These are phyloP conservation scores for Xylaria palmicola DNA, from an alignment of 495 filamentous ascomycete genomes.

Conservation along the genomic window DNA sequence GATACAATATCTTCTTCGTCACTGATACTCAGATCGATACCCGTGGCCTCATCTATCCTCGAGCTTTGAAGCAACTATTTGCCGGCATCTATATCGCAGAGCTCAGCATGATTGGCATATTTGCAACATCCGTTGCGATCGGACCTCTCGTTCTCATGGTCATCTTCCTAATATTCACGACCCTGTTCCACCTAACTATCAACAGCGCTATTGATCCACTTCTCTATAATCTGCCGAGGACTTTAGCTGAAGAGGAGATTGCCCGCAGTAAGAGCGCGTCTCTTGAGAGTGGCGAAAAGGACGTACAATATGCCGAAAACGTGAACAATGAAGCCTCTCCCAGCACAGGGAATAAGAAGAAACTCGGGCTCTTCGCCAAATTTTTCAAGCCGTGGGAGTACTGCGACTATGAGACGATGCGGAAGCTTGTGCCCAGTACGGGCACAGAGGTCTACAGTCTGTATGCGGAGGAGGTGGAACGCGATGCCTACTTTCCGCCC, in stretches of 20 bases:
- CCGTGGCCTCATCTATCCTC: conserved; percentile 82
- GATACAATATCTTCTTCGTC: conserved; percentile 94
- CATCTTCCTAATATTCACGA: conserved; percentile 72
- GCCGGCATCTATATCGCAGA: conserved; percentile 84
- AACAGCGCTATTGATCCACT: conserved; percentile 77
- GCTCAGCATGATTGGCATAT: conserved; percentile 86
- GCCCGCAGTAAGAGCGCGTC: conserved; percentile 26
- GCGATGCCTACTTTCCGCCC: conserved; percentile 77
- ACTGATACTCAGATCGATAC: conserved; percentile 84
- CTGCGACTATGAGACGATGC: conserved; percentile 67
- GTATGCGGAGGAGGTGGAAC: conserved; percentile 61
- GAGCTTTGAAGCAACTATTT: conserved; percentile 88
- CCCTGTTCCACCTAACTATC: conserved; percentile 80
- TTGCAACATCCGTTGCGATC: conserved; percentile 66
- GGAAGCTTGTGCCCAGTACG: conserved; percentile 65
- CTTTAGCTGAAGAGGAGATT: conserved; percentile 60
- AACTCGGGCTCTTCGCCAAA: conserved; percentile 55
- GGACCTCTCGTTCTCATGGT: conserved; percentile 86
- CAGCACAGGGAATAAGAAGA: conserved; percentile 29
- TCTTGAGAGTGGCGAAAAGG: conserved; percentile 30
- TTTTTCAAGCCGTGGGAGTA: conserved; percentile 81
- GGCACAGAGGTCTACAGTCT: conserved; percentile 34
- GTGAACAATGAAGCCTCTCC: conserved; percentile 22
- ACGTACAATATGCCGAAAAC: conserved; percentile 27
- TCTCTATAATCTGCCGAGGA: conserved; percentile 73